Percentiles rank a stretch among this genome's conserved stretches.
phyloP scores from a whole-genome alignment of 106 monocot genomes.

The Ottelia alismoides region DNA sequence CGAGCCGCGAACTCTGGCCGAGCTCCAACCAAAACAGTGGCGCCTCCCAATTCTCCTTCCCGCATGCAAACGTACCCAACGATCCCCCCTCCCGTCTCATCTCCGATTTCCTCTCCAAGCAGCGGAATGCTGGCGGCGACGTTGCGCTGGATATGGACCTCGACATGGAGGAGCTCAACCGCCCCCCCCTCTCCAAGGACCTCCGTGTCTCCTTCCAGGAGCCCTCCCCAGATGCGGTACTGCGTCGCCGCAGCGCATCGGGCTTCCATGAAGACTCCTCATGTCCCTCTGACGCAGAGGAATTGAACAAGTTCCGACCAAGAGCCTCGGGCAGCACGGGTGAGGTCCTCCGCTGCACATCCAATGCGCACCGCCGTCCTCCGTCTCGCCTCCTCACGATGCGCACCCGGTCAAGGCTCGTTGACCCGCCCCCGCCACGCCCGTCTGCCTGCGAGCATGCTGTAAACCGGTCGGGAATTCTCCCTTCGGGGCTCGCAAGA shows the following conservation, averaged over 20 bases:
- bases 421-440: slow-evolving; percentile 13
- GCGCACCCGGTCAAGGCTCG: slow-evolving; percentile 16
- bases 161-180: slow-evolving; percentile 54
- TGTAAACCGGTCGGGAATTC: slow-evolving; percentile 9
- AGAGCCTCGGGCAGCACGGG: background rate
- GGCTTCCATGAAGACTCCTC: background rate
- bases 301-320: background rate
- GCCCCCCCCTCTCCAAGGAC: slow-evolving; percentile 24
- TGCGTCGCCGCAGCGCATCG: background rate
- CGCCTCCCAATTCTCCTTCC: slow-evolving; percentile 6
- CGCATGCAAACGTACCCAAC: background rate
- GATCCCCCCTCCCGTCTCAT: slow-evolving; percentile 51
- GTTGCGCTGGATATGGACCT: slow-evolving; percentile 45
- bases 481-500: background rate
- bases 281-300: background rate
- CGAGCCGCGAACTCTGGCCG: slow-evolving; percentile 32
- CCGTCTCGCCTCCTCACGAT: background rate
- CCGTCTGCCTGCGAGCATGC: background rate
- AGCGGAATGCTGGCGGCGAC: slow-evolving; percentile 26
- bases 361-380: background rate
- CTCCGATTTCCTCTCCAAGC: slow-evolving; percentile 31
- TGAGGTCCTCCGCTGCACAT: slow-evolving; percentile 9
- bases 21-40: background rate
- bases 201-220: slow-evolving; percentile 47
- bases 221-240: slow-evolving; percentile 3